Conservation (phyloP, 139 green algal genomes). For the Chlorokybus atmophyticus region DNA sequence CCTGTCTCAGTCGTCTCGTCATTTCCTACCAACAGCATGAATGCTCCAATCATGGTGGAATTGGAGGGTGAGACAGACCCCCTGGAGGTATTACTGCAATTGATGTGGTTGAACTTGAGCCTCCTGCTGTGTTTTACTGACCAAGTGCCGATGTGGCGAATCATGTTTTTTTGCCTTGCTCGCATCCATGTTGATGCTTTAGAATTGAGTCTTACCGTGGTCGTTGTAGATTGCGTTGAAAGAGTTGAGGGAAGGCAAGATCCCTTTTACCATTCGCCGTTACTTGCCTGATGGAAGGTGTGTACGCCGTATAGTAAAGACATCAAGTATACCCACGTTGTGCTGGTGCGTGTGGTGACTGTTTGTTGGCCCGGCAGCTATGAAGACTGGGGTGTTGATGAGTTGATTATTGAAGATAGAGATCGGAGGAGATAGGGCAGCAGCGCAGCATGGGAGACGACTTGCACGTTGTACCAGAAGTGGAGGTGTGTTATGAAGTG, state of each 20-base stretch:
- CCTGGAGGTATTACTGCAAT: slow-evolving; percentile 53
- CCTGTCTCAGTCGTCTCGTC: no score
- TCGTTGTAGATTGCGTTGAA: slow-evolving; percentile 72
- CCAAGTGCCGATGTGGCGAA: no score
- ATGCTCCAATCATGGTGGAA: slow-evolving; percentile 90
- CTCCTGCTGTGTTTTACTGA: no score
- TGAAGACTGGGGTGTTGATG: slow-evolving; percentile 88
- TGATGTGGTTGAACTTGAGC: no score
- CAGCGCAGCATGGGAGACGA: no score
- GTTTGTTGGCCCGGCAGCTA: slow-evolving; percentile 35
- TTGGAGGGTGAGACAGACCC: slow-evolving; percentile 64
- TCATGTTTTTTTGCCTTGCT: not conserved
- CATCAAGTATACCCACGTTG: not conserved
- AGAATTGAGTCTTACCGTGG: not conserved
- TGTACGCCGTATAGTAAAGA: slow-evolving; percentile 6
- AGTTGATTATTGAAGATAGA: slow-evolving; percentile 78
- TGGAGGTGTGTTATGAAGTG: no score
- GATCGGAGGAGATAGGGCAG: no score
- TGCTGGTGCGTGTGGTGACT: not conserved
- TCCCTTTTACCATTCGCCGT: slow-evolving; percentile 93
- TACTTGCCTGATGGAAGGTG: slow-evolving; percentile 90
- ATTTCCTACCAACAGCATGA: no score
- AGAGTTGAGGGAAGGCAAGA: slow-evolving; percentile 87
- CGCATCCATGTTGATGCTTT: not conserved
- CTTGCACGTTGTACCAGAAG: no score